Evolutionary conservation across 805 yeast genomes (phyloP).

Genomic region (Saccharomycopsis sp.): DNA sequence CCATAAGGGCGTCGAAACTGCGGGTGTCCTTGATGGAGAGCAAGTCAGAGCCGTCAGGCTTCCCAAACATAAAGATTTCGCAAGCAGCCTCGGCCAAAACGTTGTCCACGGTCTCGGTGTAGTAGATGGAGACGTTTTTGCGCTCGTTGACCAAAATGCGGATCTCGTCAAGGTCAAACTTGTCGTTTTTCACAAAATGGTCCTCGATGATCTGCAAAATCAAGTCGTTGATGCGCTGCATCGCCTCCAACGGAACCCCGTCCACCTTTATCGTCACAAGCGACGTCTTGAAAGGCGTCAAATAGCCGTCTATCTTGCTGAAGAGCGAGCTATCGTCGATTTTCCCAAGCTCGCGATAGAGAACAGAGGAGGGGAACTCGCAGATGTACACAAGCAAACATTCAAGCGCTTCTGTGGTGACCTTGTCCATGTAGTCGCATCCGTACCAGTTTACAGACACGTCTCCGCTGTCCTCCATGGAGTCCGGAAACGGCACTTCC

Average conservation of each 20-base stretch:
- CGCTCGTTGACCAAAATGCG: not conserved
- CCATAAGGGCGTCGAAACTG: constrained; percentile 51
- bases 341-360: constrained; percentile 69
- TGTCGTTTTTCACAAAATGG: constrained; percentile 39
- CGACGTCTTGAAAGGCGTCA: not conserved
- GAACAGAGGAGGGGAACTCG: constrained; percentile 67
- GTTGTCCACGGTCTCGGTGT: not conserved
- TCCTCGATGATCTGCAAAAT: constrained; percentile 44
- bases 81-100: not conserved
- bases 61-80: constrained; percentile 63
- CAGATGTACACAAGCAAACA: constrained; percentile 68
- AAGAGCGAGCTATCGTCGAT: constrained; percentile 57
- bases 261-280: constrained; percentile 29
- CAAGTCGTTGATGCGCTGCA: constrained; percentile 46
- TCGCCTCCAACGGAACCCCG: constrained; percentile 69
- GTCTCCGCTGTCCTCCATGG: constrained; percentile 81
- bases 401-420: constrained; percentile 62
- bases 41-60: constrained; percentile 51
- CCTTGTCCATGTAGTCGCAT: constrained; percentile 47
- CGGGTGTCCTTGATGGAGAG: constrained; percentile 44
- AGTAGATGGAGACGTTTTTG: not conserved
- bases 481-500: constrained; percentile 76
- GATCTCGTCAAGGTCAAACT: constrained; percentile 44
- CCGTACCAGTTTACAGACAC: constrained; percentile 75
- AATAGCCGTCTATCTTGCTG: not conserved